Base-by-base conservation (phyloP, 169 alveolate genomes). In the Babesia gibsoni region DNA sequence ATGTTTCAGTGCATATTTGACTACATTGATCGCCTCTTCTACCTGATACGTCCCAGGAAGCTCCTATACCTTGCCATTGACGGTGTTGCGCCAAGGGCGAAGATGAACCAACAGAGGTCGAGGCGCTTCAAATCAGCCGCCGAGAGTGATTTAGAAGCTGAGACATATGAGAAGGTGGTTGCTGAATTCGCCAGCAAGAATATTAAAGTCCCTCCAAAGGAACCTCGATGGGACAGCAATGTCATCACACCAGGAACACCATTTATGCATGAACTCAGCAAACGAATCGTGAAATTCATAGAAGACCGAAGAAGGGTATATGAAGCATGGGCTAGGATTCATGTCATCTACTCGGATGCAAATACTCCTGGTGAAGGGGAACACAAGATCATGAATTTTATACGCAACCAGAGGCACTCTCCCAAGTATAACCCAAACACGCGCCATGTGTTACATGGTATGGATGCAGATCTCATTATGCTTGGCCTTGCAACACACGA, bases 61-160 rank as follows among this genome's bases (percentile, higher is more conserved):
- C 73, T 98, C 66, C 81, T 97, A 14, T 95, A 92, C 83, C 83
- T 98, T 84, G 99, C 99, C 4, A 93, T 96, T 35, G 99, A 97
- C 70, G 99, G 99, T 7, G 99, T 98, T 4, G 99, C 99, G 18
- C 99, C 99, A 8, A 91, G 99, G 59, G 99, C 99, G 1, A 98
- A 98, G 91, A 96, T 98, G 99, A 98, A 97, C 86, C 98, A 98
- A 61, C 98, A 98, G 85, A 84, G 99, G 73, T 91, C 95, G n/a
- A 84, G 99, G 63, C 84, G 99, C 54, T 97, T 93, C 89, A 91
- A 91, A 67, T 84, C 96, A 14, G 94, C 93, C 22, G 84, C 84
- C 36, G 91, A 84, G 46, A 81, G 84, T 9, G 91, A 84, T n/a
- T 54, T 77, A 39, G 90, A 73, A 48, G 88, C 65, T 33, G 83